Conservation (phyloP, 129 eudicot genomes). For the Erigeron canadensis region DNA sequence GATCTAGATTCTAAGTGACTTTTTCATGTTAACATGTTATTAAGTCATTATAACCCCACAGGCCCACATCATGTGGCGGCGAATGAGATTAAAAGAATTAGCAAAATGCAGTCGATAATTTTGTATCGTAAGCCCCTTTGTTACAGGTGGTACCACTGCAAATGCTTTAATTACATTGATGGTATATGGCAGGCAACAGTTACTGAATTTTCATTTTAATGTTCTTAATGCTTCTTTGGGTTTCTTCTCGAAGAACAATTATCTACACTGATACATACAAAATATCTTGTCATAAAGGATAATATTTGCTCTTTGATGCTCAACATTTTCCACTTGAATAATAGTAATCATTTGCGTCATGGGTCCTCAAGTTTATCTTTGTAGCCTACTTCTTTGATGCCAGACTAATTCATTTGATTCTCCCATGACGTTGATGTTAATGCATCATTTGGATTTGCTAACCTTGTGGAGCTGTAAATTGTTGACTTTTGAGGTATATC, state of each 20-base stretch:
- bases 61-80: constrained; percentile 11
- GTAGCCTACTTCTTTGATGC: constrained; percentile 22
- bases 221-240: background rate
- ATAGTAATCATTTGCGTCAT: constrained; percentile 17
- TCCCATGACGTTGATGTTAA: constrained; percentile 28
- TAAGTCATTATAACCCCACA: constrained; percentile 22
- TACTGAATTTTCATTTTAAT: constrained; percentile 14
- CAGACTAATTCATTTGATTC: constrained; percentile 33
- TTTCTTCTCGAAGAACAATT: too few relatives aligned
- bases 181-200: constrained; percentile 20
- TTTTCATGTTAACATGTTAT: constrained; percentile 24
- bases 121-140: background rate
- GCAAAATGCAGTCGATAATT: constrained; percentile 13
- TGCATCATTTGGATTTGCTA: background rate
- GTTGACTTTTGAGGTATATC: constrained; percentile 22
- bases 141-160: constrained; percentile 9
- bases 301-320: constrained; percentile 15
- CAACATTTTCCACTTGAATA: constrained; percentile 19
- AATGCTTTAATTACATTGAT: constrained; percentile 27
- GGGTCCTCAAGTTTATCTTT: constrained; percentile 22
- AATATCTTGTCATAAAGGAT: background rate
- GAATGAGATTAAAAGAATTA: constrained; percentile 6
- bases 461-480: constrained; percentile 23
- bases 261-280: background rate
- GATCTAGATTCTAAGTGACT: constrained; percentile 3